Percentiles rank a stretch among this genome's conserved stretches.
These are phyloP conservation scores for Penicillium dipodomyicola DNA, from an alignment of 495 filamentous ascomycete genomes.

Conservation along the genomic window DNA sequence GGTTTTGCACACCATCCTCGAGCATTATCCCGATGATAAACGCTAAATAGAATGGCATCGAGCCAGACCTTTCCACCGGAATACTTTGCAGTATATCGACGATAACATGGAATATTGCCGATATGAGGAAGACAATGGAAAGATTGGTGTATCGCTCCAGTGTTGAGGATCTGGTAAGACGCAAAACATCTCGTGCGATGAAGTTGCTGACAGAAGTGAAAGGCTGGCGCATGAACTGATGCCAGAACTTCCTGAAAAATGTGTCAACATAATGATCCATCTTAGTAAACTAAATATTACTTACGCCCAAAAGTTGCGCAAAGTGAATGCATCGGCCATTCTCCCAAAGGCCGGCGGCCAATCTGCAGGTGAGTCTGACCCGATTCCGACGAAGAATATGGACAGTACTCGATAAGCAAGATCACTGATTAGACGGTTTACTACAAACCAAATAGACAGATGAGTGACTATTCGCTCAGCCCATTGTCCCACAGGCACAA, in stretches of 20 bases:
- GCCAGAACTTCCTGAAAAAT: constrained; percentile 5
- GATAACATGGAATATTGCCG: constrained; percentile 1
- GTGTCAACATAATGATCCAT: background rate
- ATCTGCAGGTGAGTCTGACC: background rate
- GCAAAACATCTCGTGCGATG: background rate
- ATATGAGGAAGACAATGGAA: constrained; percentile 8
- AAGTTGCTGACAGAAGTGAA: constrained; percentile 5
- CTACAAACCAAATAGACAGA: constrained; percentile 7
- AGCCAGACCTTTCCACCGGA: background rate
- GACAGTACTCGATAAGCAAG: constrained; percentile 6
- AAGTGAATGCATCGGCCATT: constrained; percentile 1
- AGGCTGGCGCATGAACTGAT: constrained; percentile 10
- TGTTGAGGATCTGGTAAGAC: background rate
- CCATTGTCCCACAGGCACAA: constrained; percentile 4
- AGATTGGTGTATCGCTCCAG: constrained; percentile 10
- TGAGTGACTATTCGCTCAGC: constrained; percentile 3
- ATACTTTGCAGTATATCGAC: constrained; percentile 11
- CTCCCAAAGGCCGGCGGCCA: constrained; percentile 8
- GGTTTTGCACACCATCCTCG: constrained; percentile 10
- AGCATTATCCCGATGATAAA: constrained; percentile 11
- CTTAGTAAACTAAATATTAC: background rate
- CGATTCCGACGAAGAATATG: constrained; percentile 4
- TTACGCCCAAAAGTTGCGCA: constrained; percentile 11
- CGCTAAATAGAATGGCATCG: constrained; percentile 14
- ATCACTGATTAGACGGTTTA: constrained; percentile 3